Percentiles rank a stretch among this genome's conserved stretches.
Conservation (phyloP, 2,329 filamentous ascomycete species). For the Fusarium sp. region DNA sequence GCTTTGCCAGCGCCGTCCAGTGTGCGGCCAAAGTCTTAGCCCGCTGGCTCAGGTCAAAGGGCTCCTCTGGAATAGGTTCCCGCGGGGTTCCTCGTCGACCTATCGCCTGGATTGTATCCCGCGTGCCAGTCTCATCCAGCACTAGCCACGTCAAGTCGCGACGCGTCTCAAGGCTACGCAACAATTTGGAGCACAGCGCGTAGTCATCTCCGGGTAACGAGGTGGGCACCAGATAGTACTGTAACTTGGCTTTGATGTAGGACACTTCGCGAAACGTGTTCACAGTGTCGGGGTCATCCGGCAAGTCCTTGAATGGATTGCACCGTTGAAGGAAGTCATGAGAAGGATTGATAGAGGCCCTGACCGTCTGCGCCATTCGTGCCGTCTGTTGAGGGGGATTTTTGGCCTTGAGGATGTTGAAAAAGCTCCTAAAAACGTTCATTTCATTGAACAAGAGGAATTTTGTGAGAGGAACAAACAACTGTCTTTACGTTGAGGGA, state of each 20-base stretch:
- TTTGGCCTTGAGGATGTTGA: conserved; percentile 24
- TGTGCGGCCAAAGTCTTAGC: conserved; percentile 16
- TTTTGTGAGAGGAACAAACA: not conserved
- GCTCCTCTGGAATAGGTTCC: conserved; percentile 26
- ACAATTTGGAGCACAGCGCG: conserved; percentile 16
- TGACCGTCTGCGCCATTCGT: conserved; percentile 16
- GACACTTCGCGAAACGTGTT: conserved; percentile 25
- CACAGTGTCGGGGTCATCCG: conserved; percentile 16
- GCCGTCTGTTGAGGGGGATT: conserved; percentile 7
- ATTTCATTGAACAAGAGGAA: not conserved
- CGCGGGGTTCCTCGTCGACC: not conserved
- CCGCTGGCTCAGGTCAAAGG: conserved; percentile 12
- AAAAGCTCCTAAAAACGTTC: conserved; percentile 19
- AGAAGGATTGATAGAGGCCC: conserved; percentile 4
- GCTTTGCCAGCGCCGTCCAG: conserved; percentile 2
- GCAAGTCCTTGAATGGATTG: conserved; percentile 26
- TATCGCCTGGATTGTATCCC: conserved; percentile 16
- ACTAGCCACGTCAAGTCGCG: conserved; percentile 29
- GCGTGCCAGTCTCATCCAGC: conserved; percentile 18
- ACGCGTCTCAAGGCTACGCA: conserved; percentile 29
- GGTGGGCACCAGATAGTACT: conserved; percentile 18
- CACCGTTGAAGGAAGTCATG: conserved; percentile 27
- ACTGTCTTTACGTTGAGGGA: not conserved
- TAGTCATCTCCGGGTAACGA: conserved; percentile 30
- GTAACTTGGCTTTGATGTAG: conserved; percentile 20